These are phyloP conservation scores for Umbelopsis sp. DNA, from an alignment of 371 early-diverging fungal species.

Conservation along the genomic window DNA sequence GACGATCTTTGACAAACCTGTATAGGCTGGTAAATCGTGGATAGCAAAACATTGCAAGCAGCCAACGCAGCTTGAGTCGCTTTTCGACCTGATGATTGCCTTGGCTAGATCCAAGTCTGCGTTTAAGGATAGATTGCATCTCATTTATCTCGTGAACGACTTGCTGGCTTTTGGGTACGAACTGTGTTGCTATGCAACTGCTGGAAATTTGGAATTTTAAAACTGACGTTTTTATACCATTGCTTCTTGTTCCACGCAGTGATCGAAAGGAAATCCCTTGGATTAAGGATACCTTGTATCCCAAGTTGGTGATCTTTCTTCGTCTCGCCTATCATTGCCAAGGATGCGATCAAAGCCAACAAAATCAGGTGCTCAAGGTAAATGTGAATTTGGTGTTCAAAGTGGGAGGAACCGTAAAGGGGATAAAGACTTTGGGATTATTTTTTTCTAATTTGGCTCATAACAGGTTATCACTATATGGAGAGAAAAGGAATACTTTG, in stretches of 20 bases:
- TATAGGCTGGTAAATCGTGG: conserved; percentile 66
- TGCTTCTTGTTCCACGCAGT: neutral
- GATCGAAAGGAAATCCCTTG: conserved; percentile 52
- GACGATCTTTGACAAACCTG: conserved; percentile 4
- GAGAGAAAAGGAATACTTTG: conserved; percentile 55
- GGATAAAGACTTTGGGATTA: neutral
- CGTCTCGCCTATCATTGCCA: conserved; percentile 56
- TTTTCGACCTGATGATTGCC: conserved; percentile 49
- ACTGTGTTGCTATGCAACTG: neutral
- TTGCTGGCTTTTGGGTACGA: conserved; percentile 60
- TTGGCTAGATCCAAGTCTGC: conserved; percentile 45
- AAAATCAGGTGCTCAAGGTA: conserved; percentile 62
- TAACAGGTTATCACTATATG: conserved; percentile 60
- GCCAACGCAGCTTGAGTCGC: conserved; percentile 40
- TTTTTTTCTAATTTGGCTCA: neutral
- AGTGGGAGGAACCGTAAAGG: too few species aligned
- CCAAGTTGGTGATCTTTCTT: conserved; percentile 54
- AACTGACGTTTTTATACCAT: too few species aligned
- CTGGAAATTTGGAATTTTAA: too few species aligned
- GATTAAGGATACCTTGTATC: conserved; percentile 60
- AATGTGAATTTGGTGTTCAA: neutral
- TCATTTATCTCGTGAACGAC: conserved; percentile 65
- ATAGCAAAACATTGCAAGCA: conserved; percentile 55
- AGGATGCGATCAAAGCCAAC: conserved; percentile 40
- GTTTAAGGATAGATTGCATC: conserved; percentile 61